Conservation (phyloP, 2,329 filamentous ascomycete genomes). For the Paecilomyces dactylethromorphus region DNA sequence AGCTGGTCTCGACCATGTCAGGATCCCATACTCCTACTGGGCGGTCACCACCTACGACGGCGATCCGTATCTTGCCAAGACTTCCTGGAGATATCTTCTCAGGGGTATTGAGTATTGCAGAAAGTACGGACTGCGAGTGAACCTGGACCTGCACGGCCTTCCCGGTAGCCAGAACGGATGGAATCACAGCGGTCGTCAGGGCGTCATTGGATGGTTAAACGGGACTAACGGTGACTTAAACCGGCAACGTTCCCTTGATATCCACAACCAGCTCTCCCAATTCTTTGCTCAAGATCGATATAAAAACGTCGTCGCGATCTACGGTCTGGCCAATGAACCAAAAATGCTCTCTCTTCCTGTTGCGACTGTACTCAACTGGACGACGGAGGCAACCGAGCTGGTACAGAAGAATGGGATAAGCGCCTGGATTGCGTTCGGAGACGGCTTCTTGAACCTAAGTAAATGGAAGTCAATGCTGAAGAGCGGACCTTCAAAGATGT, state of each 20-base stretch:
- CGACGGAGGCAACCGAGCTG: constrained; percentile 61
- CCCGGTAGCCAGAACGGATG: constrained; percentile 95
- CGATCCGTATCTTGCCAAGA: constrained; percentile 81
- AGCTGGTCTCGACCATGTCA: constrained; percentile 92
- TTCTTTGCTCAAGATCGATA: constrained; percentile 95
- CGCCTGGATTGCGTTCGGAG: constrained; percentile 74
- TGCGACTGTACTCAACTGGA: constrained; percentile 70
- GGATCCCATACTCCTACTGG: constrained; percentile 95
- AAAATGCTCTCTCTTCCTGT: constrained; percentile 69
- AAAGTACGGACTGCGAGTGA: constrained; percentile 84
- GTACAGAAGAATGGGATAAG: constrained; percentile 71
- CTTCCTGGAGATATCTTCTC: constrained; percentile 88
- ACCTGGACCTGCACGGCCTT: constrained; percentile 85
- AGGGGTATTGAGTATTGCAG: constrained; percentile 90
- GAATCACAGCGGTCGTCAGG: constrained; percentile 88
- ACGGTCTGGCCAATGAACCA: constrained; percentile 92
- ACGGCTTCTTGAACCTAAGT: constrained; percentile 84
- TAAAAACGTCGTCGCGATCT: constrained; percentile 84
- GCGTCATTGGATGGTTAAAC: constrained; percentile 78
- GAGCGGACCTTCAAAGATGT: constrained; percentile 58
- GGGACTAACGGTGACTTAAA: constrained; percentile 78
- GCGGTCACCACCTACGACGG: constrained; percentile 75
- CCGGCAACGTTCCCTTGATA: constrained; percentile 71
- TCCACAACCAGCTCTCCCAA: constrained; percentile 77
- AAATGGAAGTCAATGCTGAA: constrained; percentile 86